Base-by-base conservation (phyloP, 2,329 filamentous ascomycete genomes). In the Aspergillus aculeatinus region DNA sequence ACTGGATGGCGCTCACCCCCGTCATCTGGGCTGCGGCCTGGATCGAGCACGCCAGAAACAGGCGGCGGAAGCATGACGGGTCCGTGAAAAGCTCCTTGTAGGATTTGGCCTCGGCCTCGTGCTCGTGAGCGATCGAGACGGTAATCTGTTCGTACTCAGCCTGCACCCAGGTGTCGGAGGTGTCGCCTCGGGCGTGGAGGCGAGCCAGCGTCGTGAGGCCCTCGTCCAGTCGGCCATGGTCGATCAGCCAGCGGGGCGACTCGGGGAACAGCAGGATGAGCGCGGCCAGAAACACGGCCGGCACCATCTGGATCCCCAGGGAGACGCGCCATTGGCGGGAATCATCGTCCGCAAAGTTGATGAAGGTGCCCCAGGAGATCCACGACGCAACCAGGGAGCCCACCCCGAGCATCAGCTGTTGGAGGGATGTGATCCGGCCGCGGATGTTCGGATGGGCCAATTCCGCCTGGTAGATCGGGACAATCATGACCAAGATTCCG, bases 11-110 rank as follows among this genome's bases (percentile, higher is more conserved):
- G 9, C 25, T 33, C 6, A 53, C 51, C 9, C 51, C 51, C 3
- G 51, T 53, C 51, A 53, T 53, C 19, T 53, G 51, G n/a, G 25
- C 29, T 16, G 51, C 25, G 10, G 51, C 51, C 23, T 53, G 51
- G 10, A 53, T 33, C 5, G 51, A 31, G 19, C 25, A 33, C 11
- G 51, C 51, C n/a, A 53, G 31, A 10, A 53, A 12, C 10, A 53
- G 51, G 27, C 51, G 51, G 14, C 51, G 51, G 14, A 53, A 53
- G n/a, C 19, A 21, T 2, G 51, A n/a, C 29, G n/a, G 33, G 31
- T 29, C 23, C 14, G 25, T 19, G 31, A 53, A 53, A 4, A 53
- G 16, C 25, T 53, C 16, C 14, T 23, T 33, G 16, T 21, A n/a
- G 6, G 51, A 53, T 27, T 53, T n/a, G 12, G 33, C 33, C 33